These are phyloP conservation scores for Beauveria scarabaeidicola DNA, from an alignment of 2,329 filamentous ascomycete species.

Conservation along the genomic window DNA sequence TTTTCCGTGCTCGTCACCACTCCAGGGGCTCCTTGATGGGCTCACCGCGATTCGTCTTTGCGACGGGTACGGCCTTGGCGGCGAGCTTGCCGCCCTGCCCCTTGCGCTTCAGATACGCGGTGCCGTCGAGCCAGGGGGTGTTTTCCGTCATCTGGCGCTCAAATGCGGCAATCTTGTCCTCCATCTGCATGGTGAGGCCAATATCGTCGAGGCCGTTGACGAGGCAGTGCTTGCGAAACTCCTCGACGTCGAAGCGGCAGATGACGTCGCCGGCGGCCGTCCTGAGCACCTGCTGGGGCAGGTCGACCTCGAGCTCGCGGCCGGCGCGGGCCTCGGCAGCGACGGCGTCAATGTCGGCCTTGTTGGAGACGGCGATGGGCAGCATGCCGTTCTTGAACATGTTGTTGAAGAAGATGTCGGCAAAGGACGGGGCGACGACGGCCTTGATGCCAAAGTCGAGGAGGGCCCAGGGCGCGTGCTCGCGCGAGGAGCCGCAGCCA, in stretches of 20 bases:
- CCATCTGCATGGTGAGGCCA: constrained; percentile 84
- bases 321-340: constrained; percentile 71
- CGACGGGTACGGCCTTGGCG: constrained; percentile 59
- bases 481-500: constrained; percentile 83
- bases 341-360: constrained; percentile 58
- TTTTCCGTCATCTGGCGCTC: constrained; percentile 68
- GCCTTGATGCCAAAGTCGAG: constrained; percentile 94
- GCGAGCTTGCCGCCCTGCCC: constrained; percentile 47
- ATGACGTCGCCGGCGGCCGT: constrained; percentile 65
- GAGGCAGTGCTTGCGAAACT: constrained; percentile 90
- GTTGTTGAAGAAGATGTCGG: constrained; percentile 94
- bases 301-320: constrained; percentile 79
- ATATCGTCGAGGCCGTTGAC: constrained; percentile 94
- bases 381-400: constrained; percentile 99
- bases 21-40: constrained; percentile 78
- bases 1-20: constrained; percentile 48
- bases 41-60: constrained; percentile 83
- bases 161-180: constrained; percentile 78
- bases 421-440: constrained; percentile 75
- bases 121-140: constrained; percentile 88
- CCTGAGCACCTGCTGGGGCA: constrained; percentile 76
- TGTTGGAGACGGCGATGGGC: constrained; percentile 66
- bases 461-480: constrained; percentile 95
- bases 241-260: constrained; percentile 76
- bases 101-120: constrained; percentile 62